Evolutionary conservation across 2,329 filamentous ascomycete genomes (phyloP).

Genomic region (Trichophyton rubrum): DNA sequence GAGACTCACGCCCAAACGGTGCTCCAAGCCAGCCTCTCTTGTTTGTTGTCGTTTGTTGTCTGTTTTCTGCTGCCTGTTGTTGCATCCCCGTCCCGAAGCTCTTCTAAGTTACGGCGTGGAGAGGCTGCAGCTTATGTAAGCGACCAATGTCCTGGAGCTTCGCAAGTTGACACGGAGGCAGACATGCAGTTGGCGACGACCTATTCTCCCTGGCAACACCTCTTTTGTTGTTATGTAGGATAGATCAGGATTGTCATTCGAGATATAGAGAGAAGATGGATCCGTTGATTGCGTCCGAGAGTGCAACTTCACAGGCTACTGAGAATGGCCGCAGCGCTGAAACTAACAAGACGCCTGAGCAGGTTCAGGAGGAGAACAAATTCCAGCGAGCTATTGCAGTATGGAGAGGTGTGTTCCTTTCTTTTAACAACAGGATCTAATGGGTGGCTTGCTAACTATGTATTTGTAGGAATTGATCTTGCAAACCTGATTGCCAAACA

Average conservation of each 20-base stretch:
- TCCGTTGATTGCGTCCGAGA: conserved; percentile 31
- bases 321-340: conserved; percentile 13
- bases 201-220: background rate
- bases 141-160: conserved; percentile 11
- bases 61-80: too few relatives aligned
- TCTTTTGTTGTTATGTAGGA: background rate
- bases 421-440: background rate
- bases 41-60: background rate
- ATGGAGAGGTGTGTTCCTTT: conserved; percentile 64
- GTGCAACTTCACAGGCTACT: conserved; percentile 20
- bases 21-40: background rate
- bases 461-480: conserved; percentile 63
- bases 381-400: conserved; percentile 93
- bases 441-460: background rate
- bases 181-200: background rate
- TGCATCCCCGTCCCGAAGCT: background rate
- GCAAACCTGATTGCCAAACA: conserved; percentile 70
- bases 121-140: background rate
- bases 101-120: background rate
- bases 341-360: conserved; percentile 19
- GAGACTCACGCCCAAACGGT: background rate
- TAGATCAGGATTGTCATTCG: background rate
- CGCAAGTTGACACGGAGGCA: background rate
- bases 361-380: conserved; percentile 58
- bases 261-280: conserved; percentile 25